Conservation (phyloP, 2,329 filamentous ascomycete species). For the Phialophora chinensis region DNA sequence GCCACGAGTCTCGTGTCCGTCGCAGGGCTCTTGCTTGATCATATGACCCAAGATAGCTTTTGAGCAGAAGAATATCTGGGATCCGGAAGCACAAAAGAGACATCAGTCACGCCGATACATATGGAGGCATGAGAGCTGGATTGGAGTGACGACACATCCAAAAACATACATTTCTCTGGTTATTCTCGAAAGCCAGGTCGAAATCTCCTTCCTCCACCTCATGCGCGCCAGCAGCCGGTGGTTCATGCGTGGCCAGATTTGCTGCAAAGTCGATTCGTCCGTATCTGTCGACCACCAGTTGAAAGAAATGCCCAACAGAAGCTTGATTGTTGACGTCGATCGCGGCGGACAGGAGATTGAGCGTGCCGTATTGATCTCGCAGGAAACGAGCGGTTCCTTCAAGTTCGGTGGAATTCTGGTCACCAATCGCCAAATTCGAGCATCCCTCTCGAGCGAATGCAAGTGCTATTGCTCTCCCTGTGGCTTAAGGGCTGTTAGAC, state of each 20-base stretch:
- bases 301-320: not conserved
- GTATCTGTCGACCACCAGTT: not conserved
- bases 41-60: no score
- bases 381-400: not conserved
- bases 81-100: no score
- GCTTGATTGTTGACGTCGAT: not conserved
- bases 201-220: no score
- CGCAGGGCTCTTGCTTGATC: no score
- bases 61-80: no score
- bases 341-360: not conserved
- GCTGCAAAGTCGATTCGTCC: slow-evolving; percentile 9
- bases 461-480: slow-evolving; percentile 9
- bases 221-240: no score
- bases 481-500: not conserved
- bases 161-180: no score
- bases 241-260: not conserved
- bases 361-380: not conserved
- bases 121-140: no score
- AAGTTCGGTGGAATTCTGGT: not conserved
- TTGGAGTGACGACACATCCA: no score
- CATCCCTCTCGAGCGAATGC: slow-evolving; percentile 15
- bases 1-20: not conserved
- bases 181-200: no score
- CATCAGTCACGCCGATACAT: no score
- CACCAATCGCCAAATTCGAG: slow-evolving; percentile 1